phyloP scores from a whole-genome alignment of 257 asterid species.

The Lycium barbarum region DNA sequence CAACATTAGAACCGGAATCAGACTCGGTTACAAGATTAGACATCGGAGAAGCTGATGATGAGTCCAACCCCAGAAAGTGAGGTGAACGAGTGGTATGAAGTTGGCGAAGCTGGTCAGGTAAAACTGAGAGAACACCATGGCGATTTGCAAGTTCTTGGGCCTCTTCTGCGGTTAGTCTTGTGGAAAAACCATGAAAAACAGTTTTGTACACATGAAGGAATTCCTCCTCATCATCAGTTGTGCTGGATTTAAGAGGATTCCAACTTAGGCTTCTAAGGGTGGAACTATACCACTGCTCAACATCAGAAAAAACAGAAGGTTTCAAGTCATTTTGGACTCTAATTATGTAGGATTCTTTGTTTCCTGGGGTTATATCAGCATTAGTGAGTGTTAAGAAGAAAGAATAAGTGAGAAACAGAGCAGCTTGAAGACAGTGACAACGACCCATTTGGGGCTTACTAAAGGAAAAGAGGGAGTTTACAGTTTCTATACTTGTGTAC shows the following conservation, averaged over 20 bases:
- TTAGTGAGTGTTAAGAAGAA: constrained; percentile 30
- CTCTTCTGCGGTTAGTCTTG: constrained; percentile 56
- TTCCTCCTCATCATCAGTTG: constrained; percentile 18
- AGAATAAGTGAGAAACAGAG: constrained; percentile 10
- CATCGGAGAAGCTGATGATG: constrained; percentile 29
- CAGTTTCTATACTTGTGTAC: not conserved
- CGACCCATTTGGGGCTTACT: not conserved
- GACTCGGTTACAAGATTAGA: constrained; percentile 59
- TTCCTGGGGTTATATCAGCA: constrained; percentile 23
- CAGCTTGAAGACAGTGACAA: not conserved
- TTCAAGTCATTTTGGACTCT: constrained; percentile 65
- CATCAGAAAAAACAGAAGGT: constrained; percentile 65
- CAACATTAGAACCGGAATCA: constrained; percentile 67
- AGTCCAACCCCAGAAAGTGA: constrained; percentile 60
- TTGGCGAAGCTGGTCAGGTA: constrained; percentile 76
- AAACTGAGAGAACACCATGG: constrained; percentile 56
- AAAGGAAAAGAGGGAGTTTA: not conserved
- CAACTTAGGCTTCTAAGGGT: constrained; percentile 63
- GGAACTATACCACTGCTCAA: constrained; percentile 68
- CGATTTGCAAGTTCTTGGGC: constrained; percentile 52
- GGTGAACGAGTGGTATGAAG: constrained; percentile 79
- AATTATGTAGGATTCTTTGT: constrained; percentile 60
- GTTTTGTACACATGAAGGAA: constrained; percentile 71
- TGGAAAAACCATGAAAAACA: constrained; percentile 83
- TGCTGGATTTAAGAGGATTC: constrained; percentile 22